Evolutionary conservation across 208 protist species (phyloP).

Genomic region (Leptomonas pyrrhocoris): DNA sequence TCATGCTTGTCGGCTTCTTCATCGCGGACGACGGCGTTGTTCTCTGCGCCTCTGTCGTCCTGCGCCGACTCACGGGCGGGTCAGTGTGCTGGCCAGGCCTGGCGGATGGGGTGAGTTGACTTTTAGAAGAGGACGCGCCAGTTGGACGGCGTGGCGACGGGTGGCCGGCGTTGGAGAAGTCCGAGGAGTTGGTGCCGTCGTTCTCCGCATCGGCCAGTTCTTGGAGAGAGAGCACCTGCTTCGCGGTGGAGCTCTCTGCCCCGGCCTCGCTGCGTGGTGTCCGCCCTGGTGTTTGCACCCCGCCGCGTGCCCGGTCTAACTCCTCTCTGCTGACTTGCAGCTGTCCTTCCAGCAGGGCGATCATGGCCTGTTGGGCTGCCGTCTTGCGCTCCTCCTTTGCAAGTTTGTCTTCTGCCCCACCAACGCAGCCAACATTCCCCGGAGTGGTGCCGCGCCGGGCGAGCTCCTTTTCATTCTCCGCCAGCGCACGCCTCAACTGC

Average conservation of each 20-base stretch:
- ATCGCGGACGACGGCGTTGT: conserved; percentile 1
- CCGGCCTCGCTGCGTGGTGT: conserved; percentile 11
- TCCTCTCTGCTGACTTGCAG: conserved; percentile 34
- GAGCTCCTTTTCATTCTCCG: conserved; percentile 13
- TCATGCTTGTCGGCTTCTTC: conserved; percentile 24
- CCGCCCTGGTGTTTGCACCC: conserved; percentile 13
- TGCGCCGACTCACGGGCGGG: not conserved
- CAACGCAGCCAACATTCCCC: not conserved
- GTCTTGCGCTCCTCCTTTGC: conserved; percentile 22
- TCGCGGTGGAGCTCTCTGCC: conserved; percentile 11
- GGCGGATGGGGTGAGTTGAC: not conserved
- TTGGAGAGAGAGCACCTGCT: conserved; percentile 24
- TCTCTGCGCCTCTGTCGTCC: not conserved
- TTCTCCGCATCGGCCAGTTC: conserved; percentile 24
- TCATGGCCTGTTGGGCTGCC: conserved; percentile 38
- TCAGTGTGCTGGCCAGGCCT: not conserved
- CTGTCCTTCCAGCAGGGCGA: conserved; percentile 52
- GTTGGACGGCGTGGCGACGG: not conserved
- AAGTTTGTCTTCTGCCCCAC: conserved; percentile 5
- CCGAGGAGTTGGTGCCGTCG: conserved; percentile 26
- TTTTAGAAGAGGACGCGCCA: not conserved
- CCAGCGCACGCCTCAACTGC: conserved; percentile 26
- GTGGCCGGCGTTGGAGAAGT: conserved; percentile 17
- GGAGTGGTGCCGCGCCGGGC: not conserved
- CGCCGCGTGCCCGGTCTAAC: conserved; percentile 15